Conservation (phyloP, 1,139 yeast species). For the Pichia terricola region DNA sequence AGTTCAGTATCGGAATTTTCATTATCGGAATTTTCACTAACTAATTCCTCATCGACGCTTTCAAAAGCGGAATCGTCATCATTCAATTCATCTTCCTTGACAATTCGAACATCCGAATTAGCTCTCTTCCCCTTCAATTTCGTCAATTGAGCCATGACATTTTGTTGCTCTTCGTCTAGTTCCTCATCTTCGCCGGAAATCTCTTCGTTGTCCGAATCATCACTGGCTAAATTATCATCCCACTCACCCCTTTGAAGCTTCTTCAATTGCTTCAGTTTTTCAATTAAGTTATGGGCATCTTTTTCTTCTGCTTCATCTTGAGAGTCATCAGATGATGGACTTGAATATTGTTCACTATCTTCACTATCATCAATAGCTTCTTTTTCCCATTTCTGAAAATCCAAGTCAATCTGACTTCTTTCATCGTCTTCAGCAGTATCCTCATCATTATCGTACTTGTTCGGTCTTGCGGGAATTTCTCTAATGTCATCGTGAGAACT, state of each 20-base stretch:
- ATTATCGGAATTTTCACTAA: too few species aligned
- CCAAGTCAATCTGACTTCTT: constrained; percentile 12
- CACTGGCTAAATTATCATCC: constrained; percentile 11
- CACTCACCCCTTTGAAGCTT: constrained; percentile 16
- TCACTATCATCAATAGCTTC: constrained; percentile 10
- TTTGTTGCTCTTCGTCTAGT: constrained; percentile 9
- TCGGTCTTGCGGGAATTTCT: constrained; percentile 10
- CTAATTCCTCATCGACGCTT: too few species aligned
- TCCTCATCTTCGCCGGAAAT: constrained; percentile 9
- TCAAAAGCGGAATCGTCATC: constrained; percentile 1
- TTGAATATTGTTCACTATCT: constrained; percentile 16
- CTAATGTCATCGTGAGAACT: constrained; percentile 19
- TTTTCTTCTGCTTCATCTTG: constrained; percentile 21
- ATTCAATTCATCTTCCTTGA: constrained; percentile 18
- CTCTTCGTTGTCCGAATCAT: constrained; percentile 13
- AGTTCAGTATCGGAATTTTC: constrained; percentile 7
- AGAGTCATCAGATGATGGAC: constrained; percentile 15
- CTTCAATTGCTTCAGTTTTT: constrained; percentile 11
- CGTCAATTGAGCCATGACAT: constrained; percentile 9
- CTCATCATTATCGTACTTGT: not conserved
- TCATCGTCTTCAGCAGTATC: not conserved
- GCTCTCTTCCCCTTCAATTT: constrained; percentile 7
- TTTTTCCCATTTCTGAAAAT: constrained; percentile 11
- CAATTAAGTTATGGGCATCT: constrained; percentile 8
- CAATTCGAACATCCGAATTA: constrained; percentile 12